Evolutionary conservation across 306 rosid genomes (phyloP).

Genomic region (Aeschynomene evenia): DNA sequence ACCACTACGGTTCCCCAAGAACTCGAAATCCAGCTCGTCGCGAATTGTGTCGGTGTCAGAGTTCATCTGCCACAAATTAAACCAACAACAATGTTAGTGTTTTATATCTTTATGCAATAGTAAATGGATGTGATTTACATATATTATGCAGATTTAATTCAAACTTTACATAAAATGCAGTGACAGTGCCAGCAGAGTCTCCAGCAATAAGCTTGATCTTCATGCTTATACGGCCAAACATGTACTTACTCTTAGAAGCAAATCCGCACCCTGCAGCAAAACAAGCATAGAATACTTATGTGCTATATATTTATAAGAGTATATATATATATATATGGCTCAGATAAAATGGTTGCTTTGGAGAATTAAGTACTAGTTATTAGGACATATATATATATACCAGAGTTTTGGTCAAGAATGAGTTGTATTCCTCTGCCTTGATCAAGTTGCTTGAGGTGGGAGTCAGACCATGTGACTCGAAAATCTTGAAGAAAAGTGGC

Average conservation of each 20-base stretch:
- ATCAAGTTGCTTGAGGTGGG: constrained; percentile 73
- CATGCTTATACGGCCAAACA: constrained; percentile 95
- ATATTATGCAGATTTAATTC: no score
- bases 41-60: constrained; percentile 62
- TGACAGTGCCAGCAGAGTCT: constrained; percentile 96
- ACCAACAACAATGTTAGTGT: neutral
- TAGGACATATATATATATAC: no score
- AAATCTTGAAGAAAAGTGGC: constrained; percentile 74
- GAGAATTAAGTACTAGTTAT: constrained; percentile 26
- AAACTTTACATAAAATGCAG: constrained; percentile 83
- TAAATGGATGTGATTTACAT: neutral
- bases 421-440: constrained; percentile 84
- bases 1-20: constrained; percentile 85
- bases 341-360: neutral
- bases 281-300: no score
- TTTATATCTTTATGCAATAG: no score
- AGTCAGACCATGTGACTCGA: constrained; percentile 66
- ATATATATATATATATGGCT: no score
- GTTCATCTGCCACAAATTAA: constrained; percentile 48
- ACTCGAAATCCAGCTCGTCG: constrained; percentile 92
- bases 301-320: no score
- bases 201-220: constrained; percentile 90
- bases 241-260: constrained; percentile 65
- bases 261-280: constrained; percentile 77
- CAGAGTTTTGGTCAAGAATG: constrained; percentile 74